Conservation (phyloP, 495 filamentous ascomycete genomes). For the Niebla homalea region DNA sequence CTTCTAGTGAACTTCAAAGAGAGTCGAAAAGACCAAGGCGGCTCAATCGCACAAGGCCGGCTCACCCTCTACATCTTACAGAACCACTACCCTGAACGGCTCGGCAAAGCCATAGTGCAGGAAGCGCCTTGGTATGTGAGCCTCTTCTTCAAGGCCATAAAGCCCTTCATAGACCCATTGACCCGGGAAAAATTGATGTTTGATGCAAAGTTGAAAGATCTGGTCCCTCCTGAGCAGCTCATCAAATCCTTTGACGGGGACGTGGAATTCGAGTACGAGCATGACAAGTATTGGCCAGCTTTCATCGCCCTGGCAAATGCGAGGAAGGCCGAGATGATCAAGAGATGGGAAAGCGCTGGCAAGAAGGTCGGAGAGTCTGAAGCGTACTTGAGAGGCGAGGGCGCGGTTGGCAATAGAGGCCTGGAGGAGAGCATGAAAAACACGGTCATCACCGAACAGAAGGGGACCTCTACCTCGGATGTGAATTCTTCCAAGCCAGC, state of each 20-base stretch:
- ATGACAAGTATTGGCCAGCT: conserved; percentile 78
- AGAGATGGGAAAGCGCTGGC: conserved; percentile 67
- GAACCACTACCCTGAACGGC: conserved; percentile 82
- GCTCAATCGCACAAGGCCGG: conserved; percentile 59
- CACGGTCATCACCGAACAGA: too few species aligned
- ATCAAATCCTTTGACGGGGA: conserved; percentile 45
- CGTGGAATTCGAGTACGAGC: conserved; percentile 70
- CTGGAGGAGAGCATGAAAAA: neutral
- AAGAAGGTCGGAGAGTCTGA: conserved; percentile 74
- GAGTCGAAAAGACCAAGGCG: conserved; percentile 59
- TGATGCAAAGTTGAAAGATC: conserved; percentile 69
- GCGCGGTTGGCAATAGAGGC: conserved; percentile 19
- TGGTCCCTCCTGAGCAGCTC: conserved; percentile 67
- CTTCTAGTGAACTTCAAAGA: conserved; percentile 84
- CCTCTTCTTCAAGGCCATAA: conserved; percentile 90
- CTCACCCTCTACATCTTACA: conserved; percentile 79
- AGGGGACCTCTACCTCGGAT: too few species aligned
- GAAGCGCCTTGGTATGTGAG: conserved; percentile 76
- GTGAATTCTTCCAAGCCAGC: too few species aligned
- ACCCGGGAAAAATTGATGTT: conserved; percentile 90
- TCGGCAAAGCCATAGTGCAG: conserved; percentile 74
- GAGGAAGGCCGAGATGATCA: conserved; percentile 40
- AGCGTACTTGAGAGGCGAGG: conserved; percentile 55
- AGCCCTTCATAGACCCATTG: conserved; percentile 85
- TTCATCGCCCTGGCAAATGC: conserved; percentile 52